These are phyloP conservation scores for Candida xiaguanensis DNA, from an alignment of 805 yeast species.

Conservation along the genomic window DNA sequence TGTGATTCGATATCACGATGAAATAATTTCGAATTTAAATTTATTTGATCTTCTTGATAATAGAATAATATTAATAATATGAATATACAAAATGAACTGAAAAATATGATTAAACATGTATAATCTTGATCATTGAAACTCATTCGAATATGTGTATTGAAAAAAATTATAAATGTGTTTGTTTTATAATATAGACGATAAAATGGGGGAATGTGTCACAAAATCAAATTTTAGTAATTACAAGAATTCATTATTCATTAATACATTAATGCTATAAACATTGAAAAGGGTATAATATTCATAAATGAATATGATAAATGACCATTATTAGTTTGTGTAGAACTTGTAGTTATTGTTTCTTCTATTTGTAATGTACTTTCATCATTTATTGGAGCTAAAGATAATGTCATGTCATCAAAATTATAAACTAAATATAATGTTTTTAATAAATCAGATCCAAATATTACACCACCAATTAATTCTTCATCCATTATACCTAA, in stretches of 20 bases:
- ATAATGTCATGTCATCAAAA: conserved; percentile 20
- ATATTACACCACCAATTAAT: conserved; percentile 6
- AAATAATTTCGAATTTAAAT: conserved; percentile 31
- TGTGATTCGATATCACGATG: conserved; percentile 6
- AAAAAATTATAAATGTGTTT: neutral
- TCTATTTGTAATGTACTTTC: conserved; percentile 3
- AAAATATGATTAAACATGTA: conserved; percentile 1
- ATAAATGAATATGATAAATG: conserved; percentile 1
- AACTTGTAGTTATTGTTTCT: too few species aligned
- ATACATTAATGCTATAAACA: conserved; percentile 4
- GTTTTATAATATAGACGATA: neutral
- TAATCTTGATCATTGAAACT: neutral
- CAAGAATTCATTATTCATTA: too few species aligned
- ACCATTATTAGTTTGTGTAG: neutral
- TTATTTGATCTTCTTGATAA: conserved; percentile 1
- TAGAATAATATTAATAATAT: neutral
- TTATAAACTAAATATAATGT: conserved; percentile 23
- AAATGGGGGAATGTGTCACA: neutral
- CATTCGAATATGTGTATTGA: neutral
- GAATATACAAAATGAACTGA: neutral
- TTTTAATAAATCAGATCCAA: conserved; percentile 28
- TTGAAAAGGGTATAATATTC: conserved; percentile 1
- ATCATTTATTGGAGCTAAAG: conserved; percentile 21
- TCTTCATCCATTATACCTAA: conserved; percentile 3
- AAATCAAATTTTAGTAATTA: too few species aligned